phyloP scores from a whole-genome alignment of 371 early-diverging fungal genomes.

The Apophysomyces sp. region DNA sequence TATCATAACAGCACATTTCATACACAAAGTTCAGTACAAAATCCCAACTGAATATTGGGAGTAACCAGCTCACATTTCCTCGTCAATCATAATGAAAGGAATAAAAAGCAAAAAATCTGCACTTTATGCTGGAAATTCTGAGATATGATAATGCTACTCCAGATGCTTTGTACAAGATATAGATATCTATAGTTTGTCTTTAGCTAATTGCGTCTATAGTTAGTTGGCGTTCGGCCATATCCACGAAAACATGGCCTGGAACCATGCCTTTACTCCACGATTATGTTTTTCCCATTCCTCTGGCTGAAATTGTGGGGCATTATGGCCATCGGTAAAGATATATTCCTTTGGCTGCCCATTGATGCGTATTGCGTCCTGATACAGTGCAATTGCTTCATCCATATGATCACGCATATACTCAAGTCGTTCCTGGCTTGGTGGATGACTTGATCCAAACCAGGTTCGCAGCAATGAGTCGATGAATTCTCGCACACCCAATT shows the following conservation, averaged over 20 bases:
- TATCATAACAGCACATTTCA: no score
- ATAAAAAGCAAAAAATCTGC: no score
- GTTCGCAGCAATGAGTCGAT: slow-evolving; percentile 23
- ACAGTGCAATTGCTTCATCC: slow-evolving; percentile 35
- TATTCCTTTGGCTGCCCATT: slow-evolving; percentile 32
- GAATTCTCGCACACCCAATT: slow-evolving; percentile 20
- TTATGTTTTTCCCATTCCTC: neutral
- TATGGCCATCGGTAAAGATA: neutral
- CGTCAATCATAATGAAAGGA: no score
- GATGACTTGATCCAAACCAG: slow-evolving; percentile 55
- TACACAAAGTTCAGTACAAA: no score
- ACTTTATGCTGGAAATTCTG: no score
- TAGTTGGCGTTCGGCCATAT: neutral
- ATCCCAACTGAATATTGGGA: no score
- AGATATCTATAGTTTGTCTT: neutral
- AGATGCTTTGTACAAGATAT: neutral
- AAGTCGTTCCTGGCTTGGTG: slow-evolving; percentile 42
- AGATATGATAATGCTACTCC: no score
- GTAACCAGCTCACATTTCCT: no score
- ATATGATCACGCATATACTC: slow-evolving; percentile 46
- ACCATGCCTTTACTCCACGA: neutral
- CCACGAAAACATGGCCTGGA: neutral
- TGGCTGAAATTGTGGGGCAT: neutral
- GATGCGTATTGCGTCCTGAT: slow-evolving; percentile 29
- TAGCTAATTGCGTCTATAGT: neutral